Base-by-base conservation (phyloP, 805 yeast species). In the Yarrowia hollandica region DNA sequence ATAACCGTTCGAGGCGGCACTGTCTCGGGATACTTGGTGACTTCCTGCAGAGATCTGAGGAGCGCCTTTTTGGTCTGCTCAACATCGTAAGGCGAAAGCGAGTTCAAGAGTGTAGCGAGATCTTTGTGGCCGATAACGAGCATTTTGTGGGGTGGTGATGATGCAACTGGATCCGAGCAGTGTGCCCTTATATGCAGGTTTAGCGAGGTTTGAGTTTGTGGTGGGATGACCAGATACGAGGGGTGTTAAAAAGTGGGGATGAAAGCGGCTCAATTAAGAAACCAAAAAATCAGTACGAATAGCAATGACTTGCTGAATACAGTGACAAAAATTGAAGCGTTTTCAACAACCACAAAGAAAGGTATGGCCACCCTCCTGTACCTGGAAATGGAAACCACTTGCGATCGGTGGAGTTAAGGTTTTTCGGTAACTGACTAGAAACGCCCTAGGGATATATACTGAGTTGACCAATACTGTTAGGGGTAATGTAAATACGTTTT, bases 1-100 rank as follows among this genome's bases (percentile, higher is more conserved):
- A 55, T 55, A 39, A 55, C 59, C 4, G 59, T 41, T 22, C 59
- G 28, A 16, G 26, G 50, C 5, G 59, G 59, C 6, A 55, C 33
- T 4, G 44, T 35, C 18, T 52, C 44, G 11, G 58, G 58, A 23
- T 35, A 37, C 58, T 52, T 26, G 12, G 28, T 23, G 19, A 35
- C 58, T n/a, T 35, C 44, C 44, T 52, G 42, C 22, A 52, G 58
- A 2, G 44, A 18, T 5, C 12, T 18, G 11, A 35, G 42, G 7
- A 52, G 58, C 11, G 42, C 9, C 11, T 25, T 37, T n/a, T 52
- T 52, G 9, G 44, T n/a, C 44, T 52, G 25, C n/a, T 52, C 44
- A 7, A 52, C 26, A n/a, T 35, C 44, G 14, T 52, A 35, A 1
- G 16, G 31, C 4, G 42, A 35, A 3, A 52, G 58, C 2, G 44